Percentiles rank a stretch among this genome's conserved stretches.
These are phyloP conservation scores for Aschersonia sp. DNA, from an alignment of 2,329 filamentous ascomycete genomes.

Conservation along the genomic window DNA sequence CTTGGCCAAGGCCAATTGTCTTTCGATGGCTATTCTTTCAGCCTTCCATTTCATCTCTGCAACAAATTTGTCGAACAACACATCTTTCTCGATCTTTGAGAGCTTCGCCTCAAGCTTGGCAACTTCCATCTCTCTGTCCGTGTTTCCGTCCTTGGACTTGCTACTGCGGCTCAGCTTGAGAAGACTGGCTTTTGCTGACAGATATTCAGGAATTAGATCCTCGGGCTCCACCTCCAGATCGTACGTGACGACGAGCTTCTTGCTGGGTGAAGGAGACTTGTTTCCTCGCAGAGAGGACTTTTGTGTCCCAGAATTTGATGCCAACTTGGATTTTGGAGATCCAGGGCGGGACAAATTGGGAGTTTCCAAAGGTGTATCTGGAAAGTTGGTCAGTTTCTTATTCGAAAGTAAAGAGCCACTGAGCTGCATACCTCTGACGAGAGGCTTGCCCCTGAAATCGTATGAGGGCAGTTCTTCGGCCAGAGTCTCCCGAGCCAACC, in stretches of 20 bases:
- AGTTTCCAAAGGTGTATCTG: conserved; percentile 34
- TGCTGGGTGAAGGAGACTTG: conserved; percentile 12
- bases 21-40: conserved; percentile 44
- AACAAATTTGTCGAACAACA: conserved; percentile 54
- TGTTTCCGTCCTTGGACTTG: conserved; percentile 7
- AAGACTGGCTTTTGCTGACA: conserved; percentile 58
- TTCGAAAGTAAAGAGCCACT: neutral
- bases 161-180: conserved; percentile 30
- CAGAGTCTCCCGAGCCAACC: conserved; percentile 67
- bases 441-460: conserved; percentile 26
- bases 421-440: conserved; percentile 19
- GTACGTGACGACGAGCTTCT: conserved; percentile 33
- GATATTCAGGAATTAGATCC: conserved; percentile 58
- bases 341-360: conserved; percentile 33
- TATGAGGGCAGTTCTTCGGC: conserved; percentile 59
- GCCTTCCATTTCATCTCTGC: conserved; percentile 53
- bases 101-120: conserved; percentile 61
- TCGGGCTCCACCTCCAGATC: conserved; percentile 64
- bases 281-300: conserved; percentile 16
- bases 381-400: conserved; percentile 2
- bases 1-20: conserved; percentile 39
- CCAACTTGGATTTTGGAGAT: conserved; percentile 27
- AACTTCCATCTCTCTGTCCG: conserved; percentile 29
- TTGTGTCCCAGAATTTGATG: conserved; percentile 11
- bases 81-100: conserved; percentile 60